Evolutionary conservation across 257 asterid genomes (phyloP), one percentile per base, ranked within the genome.

Genomic region (Nicotiana sylvestris): DNA sequence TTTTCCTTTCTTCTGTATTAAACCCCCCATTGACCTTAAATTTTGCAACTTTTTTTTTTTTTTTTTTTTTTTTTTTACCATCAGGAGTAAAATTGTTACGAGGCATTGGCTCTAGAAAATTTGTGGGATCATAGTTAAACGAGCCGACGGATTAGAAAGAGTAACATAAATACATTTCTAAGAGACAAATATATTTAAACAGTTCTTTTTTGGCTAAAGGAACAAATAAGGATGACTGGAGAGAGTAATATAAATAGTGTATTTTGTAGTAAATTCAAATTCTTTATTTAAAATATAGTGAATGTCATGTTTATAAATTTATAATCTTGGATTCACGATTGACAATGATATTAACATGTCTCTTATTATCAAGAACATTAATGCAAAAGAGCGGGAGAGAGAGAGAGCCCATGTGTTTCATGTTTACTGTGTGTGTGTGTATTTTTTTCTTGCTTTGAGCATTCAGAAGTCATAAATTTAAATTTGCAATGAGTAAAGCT

Each of bases 351-450:
- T 46, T 66, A 25, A 15, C 74, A 30, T 30, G 21, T 62, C 85
- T 46, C 84, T 82, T 8, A 83, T 82, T 21, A 21, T 21, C 21
- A 21, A 64, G 82, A 72, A 57, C 49, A 82, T 69, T 86, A 87
- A 85, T 82, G 82, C 79, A 81, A 66, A 82, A 69, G 61, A 81
- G 43, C 13, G 9, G 8, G 8, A 56, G n/a, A 27, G 4, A 21
- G 30, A 21, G 15, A 39, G 49, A 21, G 10, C 9, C 49, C 49
- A 7, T 35, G 39, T 35, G 39, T 35, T 35, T 35, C 51, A 43
- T 43, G 51, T 43, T 43, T 43, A 8, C 0, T 43, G 3, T 43
- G 51, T 43, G 51, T 43, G 51, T 43, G 49, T 39, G 43, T 35
- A 0, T 1, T 39, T 1, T 43, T 55, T 15, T 4, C 18, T 55